phyloP scores from a whole-genome alignment of 305 asterid genomes.

The Ilex paraguariensis region DNA sequence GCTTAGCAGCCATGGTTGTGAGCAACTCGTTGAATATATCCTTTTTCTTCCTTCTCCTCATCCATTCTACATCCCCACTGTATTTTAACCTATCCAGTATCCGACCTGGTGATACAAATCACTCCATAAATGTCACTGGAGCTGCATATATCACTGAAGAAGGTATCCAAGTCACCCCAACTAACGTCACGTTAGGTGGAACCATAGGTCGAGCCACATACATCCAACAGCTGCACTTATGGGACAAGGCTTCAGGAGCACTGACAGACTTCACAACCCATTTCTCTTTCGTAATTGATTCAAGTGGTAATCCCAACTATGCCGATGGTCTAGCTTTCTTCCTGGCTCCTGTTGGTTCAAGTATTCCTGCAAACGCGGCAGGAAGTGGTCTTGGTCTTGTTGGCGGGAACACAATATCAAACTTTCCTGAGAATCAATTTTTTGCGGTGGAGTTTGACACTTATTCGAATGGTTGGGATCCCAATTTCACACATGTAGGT shows the following conservation, averaged over 20 bases:
- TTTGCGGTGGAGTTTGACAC: constrained; percentile 30
- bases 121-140: background rate
- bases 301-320: background rate
- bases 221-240: constrained; percentile 17
- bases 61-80: background rate
- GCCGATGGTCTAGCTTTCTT: constrained; percentile 25
- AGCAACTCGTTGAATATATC: too few relatives aligned
- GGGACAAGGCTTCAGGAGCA: constrained; percentile 23
- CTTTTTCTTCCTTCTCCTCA: too few relatives aligned
- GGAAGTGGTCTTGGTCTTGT: constrained; percentile 21
- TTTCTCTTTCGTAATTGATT: constrained; percentile 21
- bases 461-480: constrained; percentile 5
- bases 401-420: background rate
- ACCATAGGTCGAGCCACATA: constrained; percentile 22
- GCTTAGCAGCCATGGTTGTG: too few relatives aligned
- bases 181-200: fast-evolving
- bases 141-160: constrained; percentile 8
- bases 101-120: background rate
- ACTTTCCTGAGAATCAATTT: background rate
- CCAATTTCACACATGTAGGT: constrained; percentile 18
- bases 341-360: constrained; percentile 8
- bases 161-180: constrained; percentile 20
- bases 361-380: background rate
- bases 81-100: constrained; percentile 5
- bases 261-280: constrained; percentile 19